These are phyloP conservation scores for Sclerotiophoma versabilis DNA, from an alignment of 2,329 filamentous ascomycete genomes.

Conservation along the genomic window DNA sequence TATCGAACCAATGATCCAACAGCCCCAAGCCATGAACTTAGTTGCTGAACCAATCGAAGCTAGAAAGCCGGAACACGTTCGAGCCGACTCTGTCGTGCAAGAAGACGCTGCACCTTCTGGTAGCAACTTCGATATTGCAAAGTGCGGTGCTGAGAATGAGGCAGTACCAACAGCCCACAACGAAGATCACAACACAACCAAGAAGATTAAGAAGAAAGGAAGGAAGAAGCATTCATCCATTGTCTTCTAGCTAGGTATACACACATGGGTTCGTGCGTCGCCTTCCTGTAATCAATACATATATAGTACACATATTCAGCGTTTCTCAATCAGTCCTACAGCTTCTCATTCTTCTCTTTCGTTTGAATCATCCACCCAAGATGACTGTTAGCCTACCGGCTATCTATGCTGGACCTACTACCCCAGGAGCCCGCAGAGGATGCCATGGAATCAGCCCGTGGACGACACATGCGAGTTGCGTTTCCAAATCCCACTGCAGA, in stretches of 20 bases:
- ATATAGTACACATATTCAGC: too few species aligned
- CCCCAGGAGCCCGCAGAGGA: too few species aligned
- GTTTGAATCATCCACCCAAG: too few species aligned
- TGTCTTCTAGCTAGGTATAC: neutral
- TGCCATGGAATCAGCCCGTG: too few species aligned
- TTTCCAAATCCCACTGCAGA: too few species aligned
- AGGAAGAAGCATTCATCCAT: slow-evolving; percentile 11
- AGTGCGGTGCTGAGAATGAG: neutral
- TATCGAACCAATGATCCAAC: neutral
- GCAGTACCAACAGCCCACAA: neutral
- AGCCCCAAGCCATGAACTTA: neutral
- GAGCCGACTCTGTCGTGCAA: slow-evolving; percentile 2
- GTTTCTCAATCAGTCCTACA: too few species aligned
- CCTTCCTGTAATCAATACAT: too few species aligned
- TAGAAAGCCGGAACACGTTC: neutral
- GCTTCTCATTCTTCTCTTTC: too few species aligned
- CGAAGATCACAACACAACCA: neutral
- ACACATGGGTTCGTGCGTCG: too few species aligned
- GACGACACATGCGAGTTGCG: too few species aligned
- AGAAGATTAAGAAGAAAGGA: slow-evolving; percentile 17
- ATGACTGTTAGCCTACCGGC: too few species aligned
- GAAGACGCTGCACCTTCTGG: neutral
- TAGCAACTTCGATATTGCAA: neutral
- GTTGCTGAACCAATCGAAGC: neutral
- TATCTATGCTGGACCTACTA: too few species aligned